Evolutionary conservation across 257 asterid species (phyloP).

Genomic region (Salvia splendens): DNA sequence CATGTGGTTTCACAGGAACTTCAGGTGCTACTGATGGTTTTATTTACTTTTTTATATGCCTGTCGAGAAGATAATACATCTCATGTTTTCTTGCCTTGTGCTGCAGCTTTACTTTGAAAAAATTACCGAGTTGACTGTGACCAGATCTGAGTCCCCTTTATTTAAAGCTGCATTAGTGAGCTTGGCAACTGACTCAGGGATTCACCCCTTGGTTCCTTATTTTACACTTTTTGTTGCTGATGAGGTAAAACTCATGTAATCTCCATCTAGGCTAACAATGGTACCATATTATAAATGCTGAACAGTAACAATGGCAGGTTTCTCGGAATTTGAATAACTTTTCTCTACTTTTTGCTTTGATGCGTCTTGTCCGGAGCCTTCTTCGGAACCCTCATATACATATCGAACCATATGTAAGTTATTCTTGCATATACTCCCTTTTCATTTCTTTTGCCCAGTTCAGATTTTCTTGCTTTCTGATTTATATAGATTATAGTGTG

Average conservation of each 20-base stretch:
- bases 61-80: slow-evolving; percentile 23
- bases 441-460: neutral
- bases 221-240: slow-evolving; percentile 90
- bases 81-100: slow-evolving; percentile 32
- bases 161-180: slow-evolving; percentile 81
- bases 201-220: slow-evolving; percentile 96
- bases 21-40: slow-evolving; percentile 59
- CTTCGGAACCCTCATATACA: slow-evolving; percentile 91
- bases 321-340: slow-evolving; percentile 76
- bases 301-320: slow-evolving; percentile 58
- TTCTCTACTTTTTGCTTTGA: slow-evolving; percentile 77
- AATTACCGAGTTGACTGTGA: slow-evolving; percentile 78
- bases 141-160: slow-evolving; percentile 70
- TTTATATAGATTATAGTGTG: neutral
- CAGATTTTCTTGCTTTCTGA: neutral
- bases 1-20: slow-evolving; percentile 95
- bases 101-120: slow-evolving; percentile 96
- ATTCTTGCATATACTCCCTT: slow-evolving; percentile 27
- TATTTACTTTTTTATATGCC: slow-evolving; percentile 31
- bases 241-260: slow-evolving; percentile 55
- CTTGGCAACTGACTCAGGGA: slow-evolving; percentile 98
- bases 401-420: slow-evolving; percentile 92
- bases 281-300: slow-evolving; percentile 17
- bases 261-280: slow-evolving; percentile 21
- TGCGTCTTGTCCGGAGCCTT: slow-evolving; percentile 97